These are phyloP conservation scores for Paecilomyces sp. DNA, from an alignment of 2,329 filamentous ascomycete species.

Conservation along the genomic window DNA sequence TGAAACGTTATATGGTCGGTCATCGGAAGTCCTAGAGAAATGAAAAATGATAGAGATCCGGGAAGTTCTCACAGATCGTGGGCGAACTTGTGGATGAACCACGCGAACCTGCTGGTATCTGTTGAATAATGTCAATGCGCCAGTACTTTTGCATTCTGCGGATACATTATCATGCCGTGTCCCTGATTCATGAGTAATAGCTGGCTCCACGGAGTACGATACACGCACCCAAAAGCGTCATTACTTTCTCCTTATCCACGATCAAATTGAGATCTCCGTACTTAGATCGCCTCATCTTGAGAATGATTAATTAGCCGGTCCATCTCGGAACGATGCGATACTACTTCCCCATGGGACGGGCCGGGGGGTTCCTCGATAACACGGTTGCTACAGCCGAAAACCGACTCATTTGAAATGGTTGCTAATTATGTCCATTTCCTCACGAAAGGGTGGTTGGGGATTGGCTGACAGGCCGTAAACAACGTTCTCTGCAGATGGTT, in stretches of 20 bases:
- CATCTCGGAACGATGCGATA: neutral
- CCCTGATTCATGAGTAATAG: too few relatives aligned
- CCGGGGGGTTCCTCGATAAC: neutral
- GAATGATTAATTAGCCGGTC: neutral
- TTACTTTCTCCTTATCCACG: neutral
- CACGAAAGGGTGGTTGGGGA: neutral
- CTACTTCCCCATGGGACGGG: neutral
- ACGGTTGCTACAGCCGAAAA: neutral
- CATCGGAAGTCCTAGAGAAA: too few relatives aligned
- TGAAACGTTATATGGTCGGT: too few relatives aligned
- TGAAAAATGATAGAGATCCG: too few relatives aligned
- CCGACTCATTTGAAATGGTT: neutral
- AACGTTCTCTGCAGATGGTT: neutral
- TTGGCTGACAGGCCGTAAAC: neutral
- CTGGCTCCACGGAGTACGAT: neutral
- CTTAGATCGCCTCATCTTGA: neutral
- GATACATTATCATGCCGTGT: too few relatives aligned
- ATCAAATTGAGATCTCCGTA: neutral
- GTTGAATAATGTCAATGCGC: too few relatives aligned
- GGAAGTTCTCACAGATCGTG: too few relatives aligned
- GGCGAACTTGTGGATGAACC: too few relatives aligned
- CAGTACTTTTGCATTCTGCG: too few relatives aligned
- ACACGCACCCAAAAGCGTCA: neutral
- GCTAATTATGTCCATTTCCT: constrained; percentile 5
- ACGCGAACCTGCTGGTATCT: too few relatives aligned